A percentile compares a stretch with the other conserved stretches of the same genome.
These are phyloP conservation scores for Eleusine indica DNA, from an alignment of 176 grass and related monocot species.

Conservation along the genomic window DNA sequence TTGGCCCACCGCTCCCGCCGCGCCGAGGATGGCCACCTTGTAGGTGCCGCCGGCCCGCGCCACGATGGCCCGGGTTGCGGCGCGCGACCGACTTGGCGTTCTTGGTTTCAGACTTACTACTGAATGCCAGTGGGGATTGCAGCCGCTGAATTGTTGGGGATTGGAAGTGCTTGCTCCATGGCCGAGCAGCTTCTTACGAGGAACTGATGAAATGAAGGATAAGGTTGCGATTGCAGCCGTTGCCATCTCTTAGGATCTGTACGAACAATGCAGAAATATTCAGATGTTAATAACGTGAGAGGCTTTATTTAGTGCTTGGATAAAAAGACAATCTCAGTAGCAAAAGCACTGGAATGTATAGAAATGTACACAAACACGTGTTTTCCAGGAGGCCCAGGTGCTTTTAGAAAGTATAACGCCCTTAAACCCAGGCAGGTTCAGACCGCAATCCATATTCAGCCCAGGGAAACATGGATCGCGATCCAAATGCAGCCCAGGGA, in stretches of 20 bases:
- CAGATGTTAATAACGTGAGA: background rate
- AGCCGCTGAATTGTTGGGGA: slow-evolving; percentile 11
- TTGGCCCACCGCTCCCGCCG: slow-evolving; percentile 52
- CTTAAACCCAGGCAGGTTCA: background rate
- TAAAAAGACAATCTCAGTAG: background rate
- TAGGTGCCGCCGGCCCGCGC: slow-evolving; percentile 32
- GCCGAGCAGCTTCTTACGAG: slow-evolving; percentile 12
- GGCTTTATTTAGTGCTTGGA: background rate
- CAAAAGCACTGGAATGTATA: background rate
- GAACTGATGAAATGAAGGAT: background rate
- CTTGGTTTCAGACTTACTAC: background rate
- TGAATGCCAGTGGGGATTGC: background rate
- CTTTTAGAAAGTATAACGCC: background rate
- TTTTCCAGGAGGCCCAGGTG: background rate
- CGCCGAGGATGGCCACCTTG: slow-evolving; percentile 55
- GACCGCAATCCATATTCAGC: background rate
- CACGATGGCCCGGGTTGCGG: slow-evolving; percentile 24
- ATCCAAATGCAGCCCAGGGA: background rate
- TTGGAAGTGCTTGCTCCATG: background rate
- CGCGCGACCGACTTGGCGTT: background rate
- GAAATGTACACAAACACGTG: background rate
- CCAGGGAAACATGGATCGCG: background rate
- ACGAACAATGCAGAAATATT: background rate
- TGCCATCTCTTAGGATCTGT: slow-evolving; percentile 24
- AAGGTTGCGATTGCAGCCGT: background rate